Evolutionary conservation across 345 rosid species (phyloP).

Genomic region (Citrus medica): DNA sequence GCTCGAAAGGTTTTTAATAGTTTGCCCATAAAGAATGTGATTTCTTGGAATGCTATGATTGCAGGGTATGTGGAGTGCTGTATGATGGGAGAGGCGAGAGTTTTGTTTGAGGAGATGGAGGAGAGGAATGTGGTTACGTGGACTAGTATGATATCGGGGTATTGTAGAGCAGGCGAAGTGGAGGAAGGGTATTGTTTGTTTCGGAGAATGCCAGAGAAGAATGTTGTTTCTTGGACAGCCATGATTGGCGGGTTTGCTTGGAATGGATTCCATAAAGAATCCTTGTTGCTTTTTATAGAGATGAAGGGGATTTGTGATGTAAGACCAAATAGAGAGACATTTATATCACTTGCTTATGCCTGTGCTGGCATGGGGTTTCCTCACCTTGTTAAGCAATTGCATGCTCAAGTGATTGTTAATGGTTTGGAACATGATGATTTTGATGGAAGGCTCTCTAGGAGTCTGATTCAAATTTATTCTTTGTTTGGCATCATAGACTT

Average conservation of each 20-base stretch:
- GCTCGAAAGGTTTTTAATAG: conserved; percentile 46
- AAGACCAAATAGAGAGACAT: conserved; percentile 61
- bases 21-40: conserved; percentile 39
- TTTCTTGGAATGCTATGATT: conserved; percentile 61
- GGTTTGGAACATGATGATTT: conserved; percentile 45
- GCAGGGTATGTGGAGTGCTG: conserved; percentile 45
- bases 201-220: conserved; percentile 48
- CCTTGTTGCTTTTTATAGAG: conserved; percentile 39
- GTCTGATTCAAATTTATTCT: conserved; percentile 75
- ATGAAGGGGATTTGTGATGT: conserved; percentile 27
- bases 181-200: conserved; percentile 49
- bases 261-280: conserved; percentile 53
- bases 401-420: conserved; percentile 42
- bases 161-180: conserved; percentile 51
- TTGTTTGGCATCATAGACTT: conserved; percentile 48
- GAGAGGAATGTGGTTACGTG: conserved; percentile 50
- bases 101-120: conserved; percentile 53
- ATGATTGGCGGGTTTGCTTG: conserved; percentile 64
- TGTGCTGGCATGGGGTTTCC: conserved; percentile 53
- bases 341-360: conserved; percentile 70
- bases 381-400: conserved; percentile 59
- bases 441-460: conserved; percentile 58
- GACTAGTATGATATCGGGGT: conserved; percentile 68
- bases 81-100: conserved; percentile 34
- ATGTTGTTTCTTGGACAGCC: conserved; percentile 70